Conservation (phyloP, 2,329 filamentous ascomycete species). For the Fusarium albosuccineum region DNA sequence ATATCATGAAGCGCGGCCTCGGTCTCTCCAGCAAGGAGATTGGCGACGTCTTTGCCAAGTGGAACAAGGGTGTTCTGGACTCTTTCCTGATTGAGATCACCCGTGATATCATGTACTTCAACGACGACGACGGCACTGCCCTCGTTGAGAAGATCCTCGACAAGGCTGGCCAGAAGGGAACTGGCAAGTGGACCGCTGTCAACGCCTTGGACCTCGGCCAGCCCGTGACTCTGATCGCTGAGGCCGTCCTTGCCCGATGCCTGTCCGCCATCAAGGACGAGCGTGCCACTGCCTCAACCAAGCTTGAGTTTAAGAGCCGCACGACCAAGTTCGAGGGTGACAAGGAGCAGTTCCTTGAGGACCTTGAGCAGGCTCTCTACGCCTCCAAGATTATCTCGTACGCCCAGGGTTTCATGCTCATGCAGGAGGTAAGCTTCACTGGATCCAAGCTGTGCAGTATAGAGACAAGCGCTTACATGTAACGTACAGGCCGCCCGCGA, state of each 20-base stretch:
- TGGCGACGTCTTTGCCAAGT: conserved; percentile 91
- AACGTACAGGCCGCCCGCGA: conserved; percentile 84
- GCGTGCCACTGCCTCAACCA: conserved; percentile 83
- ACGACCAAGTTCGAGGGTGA: conserved; percentile 85
- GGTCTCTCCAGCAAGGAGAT: conserved; percentile 94
- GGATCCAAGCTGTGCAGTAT: neutral
- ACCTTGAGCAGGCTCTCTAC: conserved; percentile 98
- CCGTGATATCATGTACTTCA: conserved; percentile 97
- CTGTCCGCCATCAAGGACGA: conserved; percentile 94
- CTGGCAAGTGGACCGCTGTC: conserved; percentile 99
- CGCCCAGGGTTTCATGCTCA: conserved; percentile 99
- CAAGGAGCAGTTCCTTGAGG: conserved; percentile 92
- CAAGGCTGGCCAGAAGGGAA: conserved; percentile 98
- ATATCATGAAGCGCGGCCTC: conserved; percentile 99
- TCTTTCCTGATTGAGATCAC: conserved; percentile 99
- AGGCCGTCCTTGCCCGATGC: conserved; percentile 96
- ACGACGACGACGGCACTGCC: conserved; percentile 90
- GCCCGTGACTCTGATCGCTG: conserved; percentile 97
- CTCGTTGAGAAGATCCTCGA: conserved; percentile 99
- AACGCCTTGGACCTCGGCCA: conserved; percentile 98
- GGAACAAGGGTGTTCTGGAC: conserved; percentile 99
- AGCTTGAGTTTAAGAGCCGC: conserved; percentile 82
- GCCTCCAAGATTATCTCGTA: conserved; percentile 99
- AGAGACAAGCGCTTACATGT: conserved; percentile 8
- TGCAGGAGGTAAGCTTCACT: conserved; percentile 82